Conservation (phyloP, 345 rosid genomes). For the rapeseed (Brassica napus) region Da-Ae NC_063451.1:44942001-44942500, state of each 20-base stretch:
- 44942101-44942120: conserved; percentile 24
- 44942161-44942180: conserved; percentile 19
- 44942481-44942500: too few relatives aligned
- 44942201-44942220: conserved; percentile 5
- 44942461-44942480: too few relatives aligned
- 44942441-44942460: too few relatives aligned
- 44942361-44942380: too few relatives aligned
- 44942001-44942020: not conserved
- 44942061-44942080: too few relatives aligned
- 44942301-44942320: too few relatives aligned
- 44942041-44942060: not conserved
- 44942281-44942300: not conserved
- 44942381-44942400: too few relatives aligned
- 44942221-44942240: not conserved
- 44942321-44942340: too few relatives aligned
- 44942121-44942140: conserved; percentile 16
- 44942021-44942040: not conserved
- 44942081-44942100: too few relatives aligned
- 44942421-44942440: too few relatives aligned
- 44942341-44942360: too few relatives aligned
- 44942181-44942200: not conserved
- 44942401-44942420: too few relatives aligned
- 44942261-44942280: conserved; percentile 13
- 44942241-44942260: not conserved
- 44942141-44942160: conserved; percentile 11